Base-by-base conservation (phyloP, 345 rosid genomes). In the Lepidium aucheri region DNA sequence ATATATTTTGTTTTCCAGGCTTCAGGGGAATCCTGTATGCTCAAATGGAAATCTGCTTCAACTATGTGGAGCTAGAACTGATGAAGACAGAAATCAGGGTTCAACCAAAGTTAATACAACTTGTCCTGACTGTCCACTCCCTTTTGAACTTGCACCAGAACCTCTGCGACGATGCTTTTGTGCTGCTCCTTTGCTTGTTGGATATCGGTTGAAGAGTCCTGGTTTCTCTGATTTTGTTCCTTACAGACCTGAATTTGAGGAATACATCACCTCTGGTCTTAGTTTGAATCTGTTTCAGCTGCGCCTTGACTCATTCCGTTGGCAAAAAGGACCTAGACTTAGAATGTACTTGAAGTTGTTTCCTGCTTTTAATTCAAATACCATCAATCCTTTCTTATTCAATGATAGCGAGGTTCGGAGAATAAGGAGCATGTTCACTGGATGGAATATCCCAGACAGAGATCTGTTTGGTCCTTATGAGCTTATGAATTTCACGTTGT, bases 201-300 rank as follows among this genome's bases (percentile, higher is more conserved):
- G 78, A 54, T 94, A 90, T 64, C 87, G 99, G 64, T 52, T 94
- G 74, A 94, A 94, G 78, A 94, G 97, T 84, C 99, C 99, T 9
- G 97, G 99, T 63, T 75, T 90, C 71, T 73, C 82, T 9, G 77
- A 82, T 45, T 94, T 94, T 52, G 7, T 1, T 33, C 81, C 85
- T 44, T 94, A 88, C 59, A 56, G 5, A 69, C 11, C 39, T 53
- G 20, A 0, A 7, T 94, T 94, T 73, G 57, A 68, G 83, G 17
- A 51, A 3, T 88, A 85, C 78, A 53, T 94, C 65, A 77, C 86
- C 53, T 1, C 33, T 28, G 88, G 95, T 40, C 96, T 90, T 58
- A 4, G 44, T 0, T 70, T 94, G 81, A 4, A 72, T 42, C 63
- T 52, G 54, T 51, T 67, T 73, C 99, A 94, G 69, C 81, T 94